These are phyloP conservation scores for Coemansia sp. DNA, from an alignment of 192 early-diverging fungal species.

Conservation along the genomic window DNA sequence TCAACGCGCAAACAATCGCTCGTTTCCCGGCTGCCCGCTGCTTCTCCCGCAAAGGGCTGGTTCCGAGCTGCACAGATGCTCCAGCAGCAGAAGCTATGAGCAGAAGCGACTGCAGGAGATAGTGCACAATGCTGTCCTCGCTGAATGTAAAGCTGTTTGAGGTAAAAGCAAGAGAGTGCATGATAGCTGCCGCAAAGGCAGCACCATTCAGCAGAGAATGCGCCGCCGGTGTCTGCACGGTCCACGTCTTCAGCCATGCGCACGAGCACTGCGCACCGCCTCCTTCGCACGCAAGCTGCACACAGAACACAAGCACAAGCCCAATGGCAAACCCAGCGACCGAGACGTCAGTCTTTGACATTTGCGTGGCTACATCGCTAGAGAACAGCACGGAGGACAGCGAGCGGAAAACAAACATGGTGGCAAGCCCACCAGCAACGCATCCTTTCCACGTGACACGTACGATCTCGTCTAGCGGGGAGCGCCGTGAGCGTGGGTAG, in stretches of 20 bases:
- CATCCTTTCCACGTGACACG: not conserved
- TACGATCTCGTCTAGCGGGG: slow-evolving; percentile 14
- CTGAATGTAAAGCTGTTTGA: slow-evolving; percentile 91
- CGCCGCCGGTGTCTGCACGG: slow-evolving; percentile 18
- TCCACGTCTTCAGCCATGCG: not conserved
- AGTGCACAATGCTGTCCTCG: slow-evolving; percentile 76
- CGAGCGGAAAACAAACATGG: slow-evolving; percentile 13
- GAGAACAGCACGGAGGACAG: slow-evolving; percentile 6
- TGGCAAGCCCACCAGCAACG: slow-evolving; percentile 10
- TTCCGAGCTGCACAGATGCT: not conserved
- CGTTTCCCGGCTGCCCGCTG: slow-evolving; percentile 36
- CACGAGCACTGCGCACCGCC: not conserved
- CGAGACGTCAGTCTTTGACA: slow-evolving; percentile 17
- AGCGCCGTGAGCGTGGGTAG: slow-evolving; percentile 7
- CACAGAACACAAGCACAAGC: slow-evolving; percentile 16
- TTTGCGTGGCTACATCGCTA: slow-evolving; percentile 9
- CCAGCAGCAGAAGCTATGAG: not conserved
- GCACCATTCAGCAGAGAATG: slow-evolving; percentile 16
- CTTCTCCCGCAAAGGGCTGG: not conserved
- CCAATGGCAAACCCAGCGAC: slow-evolving; percentile 25
- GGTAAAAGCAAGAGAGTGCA: slow-evolving; percentile 66
- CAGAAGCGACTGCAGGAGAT: slow-evolving; percentile 67
- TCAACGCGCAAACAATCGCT: slow-evolving; percentile 43
- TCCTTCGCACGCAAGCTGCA: not conserved
- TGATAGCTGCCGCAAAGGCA: slow-evolving; percentile 35